Base-by-base conservation (phyloP, 1,284 basidiomycete species). In the Amylostereum chailletii region DNA sequence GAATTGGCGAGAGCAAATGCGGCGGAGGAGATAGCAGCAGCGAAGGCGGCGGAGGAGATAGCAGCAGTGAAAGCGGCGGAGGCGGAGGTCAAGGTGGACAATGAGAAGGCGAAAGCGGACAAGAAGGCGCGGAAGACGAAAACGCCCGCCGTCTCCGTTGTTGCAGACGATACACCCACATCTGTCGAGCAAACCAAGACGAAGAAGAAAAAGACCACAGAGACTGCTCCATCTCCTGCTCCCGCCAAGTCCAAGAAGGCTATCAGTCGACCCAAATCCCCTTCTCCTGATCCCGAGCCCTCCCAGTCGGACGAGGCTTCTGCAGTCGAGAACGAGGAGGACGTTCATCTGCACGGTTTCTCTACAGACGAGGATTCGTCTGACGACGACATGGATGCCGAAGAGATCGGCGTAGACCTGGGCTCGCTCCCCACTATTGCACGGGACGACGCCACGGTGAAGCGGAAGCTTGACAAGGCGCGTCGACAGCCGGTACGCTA, bases 351-450 rank as follows among this genome's bases (percentile, higher is more conserved):
- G 10, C 79, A 85, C 57, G 88, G 86, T 3, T 89, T 90, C 63
- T 86, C 85, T 2, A 82, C 84, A 48, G 83, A 85, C 46, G 84
- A 86, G 47, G 88, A 92, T 61, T 90, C 86, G 26, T 90, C 86
- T 1, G 83, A 85, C 53, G 90, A 93, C 49, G 90, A 91, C 49
- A 34, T 50, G 47, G 76, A 77, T 41, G 71, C 71, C 53, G 77
- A 75, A 45, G 77, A 78, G 5, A 64, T 67, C 9, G 77, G 70
- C 0, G 61, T 93, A 44, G 84, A 93, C 56, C 68, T 90, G 27
- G 67, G 64, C 11, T 83, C 77, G 56, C 71, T 95, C 36, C 92
- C 92, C 0, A 90, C 86, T 1, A 71, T 93, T 42, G 84, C 87
- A 31, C 93, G 91, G 62, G 90, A 93, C 64, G 90, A 94, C 61